Evolutionary conservation across 1,284 basidiomycete genomes (phyloP).

Genomic region (Sporisorium iseilematis-ciliati): DNA sequence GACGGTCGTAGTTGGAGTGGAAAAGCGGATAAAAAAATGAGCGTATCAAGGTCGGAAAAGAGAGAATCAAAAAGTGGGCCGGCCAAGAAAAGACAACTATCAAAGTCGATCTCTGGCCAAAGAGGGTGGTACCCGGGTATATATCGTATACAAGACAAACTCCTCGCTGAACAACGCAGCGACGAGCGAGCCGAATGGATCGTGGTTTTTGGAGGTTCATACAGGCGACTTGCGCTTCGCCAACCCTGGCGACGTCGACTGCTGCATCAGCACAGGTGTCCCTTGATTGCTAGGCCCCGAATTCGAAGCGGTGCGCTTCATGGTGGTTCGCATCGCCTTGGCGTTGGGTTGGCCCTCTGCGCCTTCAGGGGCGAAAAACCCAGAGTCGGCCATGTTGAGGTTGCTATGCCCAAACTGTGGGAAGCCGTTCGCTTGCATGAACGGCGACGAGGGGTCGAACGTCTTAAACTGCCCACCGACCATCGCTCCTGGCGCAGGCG

Average conservation of each 20-base stretch:
- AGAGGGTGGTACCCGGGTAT: slow-evolving; percentile 13
- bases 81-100: slow-evolving; percentile 6
- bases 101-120: slow-evolving; percentile 2
- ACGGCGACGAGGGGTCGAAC: slow-evolving; percentile 35
- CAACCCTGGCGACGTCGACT: slow-evolving; percentile 36
- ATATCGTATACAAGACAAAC: slow-evolving; percentile 7
- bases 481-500: slow-evolving; percentile 48
- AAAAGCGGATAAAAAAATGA: neutral
- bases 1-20: neutral
- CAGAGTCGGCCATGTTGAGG: slow-evolving; percentile 25
- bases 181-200: neutral
- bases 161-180: neutral
- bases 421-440: slow-evolving; percentile 31
- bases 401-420: slow-evolving; percentile 14
- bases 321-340: slow-evolving; percentile 57
- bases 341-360: slow-evolving; percentile 55
- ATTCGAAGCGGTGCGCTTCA: slow-evolving; percentile 58
- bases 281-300: slow-evolving; percentile 48
- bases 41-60: neutral
- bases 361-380: slow-evolving; percentile 35
- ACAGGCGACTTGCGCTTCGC: slow-evolving; percentile 49
- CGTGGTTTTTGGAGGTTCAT: neutral
- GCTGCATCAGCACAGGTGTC: slow-evolving; percentile 43
- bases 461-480: slow-evolving; percentile 34
- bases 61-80: neutral